Conservation (phyloP, 805 yeast species). For the Schwanniomyces occidentalis region DNA sequence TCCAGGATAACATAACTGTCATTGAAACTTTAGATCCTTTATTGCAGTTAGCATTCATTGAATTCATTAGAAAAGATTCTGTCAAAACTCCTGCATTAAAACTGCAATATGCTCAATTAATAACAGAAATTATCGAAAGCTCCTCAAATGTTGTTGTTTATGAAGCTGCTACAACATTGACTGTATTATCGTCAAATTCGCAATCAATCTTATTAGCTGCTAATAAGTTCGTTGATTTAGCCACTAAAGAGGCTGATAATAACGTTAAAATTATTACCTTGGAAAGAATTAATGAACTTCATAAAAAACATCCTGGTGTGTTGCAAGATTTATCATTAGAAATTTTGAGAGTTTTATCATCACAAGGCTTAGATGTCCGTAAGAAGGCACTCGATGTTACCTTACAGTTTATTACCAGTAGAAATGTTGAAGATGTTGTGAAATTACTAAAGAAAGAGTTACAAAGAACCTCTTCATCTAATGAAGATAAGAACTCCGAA, state of each 20-base stretch:
- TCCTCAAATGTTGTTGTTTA: constrained; percentile 73
- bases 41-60: constrained; percentile 85
- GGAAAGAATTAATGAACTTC: constrained; percentile 78
- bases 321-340: constrained; percentile 84
- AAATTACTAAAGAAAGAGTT: constrained; percentile 90
- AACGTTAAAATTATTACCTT: constrained; percentile 91
- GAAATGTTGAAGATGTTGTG: constrained; percentile 93
- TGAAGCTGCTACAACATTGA: constrained; percentile 86
- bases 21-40: constrained; percentile 75
- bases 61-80: constrained; percentile 86
- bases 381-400: constrained; percentile 82
- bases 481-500: constrained; percentile 79
- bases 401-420: constrained; percentile 74
- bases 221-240: constrained; percentile 79
- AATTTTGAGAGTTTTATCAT: constrained; percentile 77
- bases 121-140: constrained; percentile 71
- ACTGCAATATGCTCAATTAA: constrained; percentile 67
- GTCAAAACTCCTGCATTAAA: constrained; percentile 60
- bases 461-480: constrained; percentile 64
- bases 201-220: constrained; percentile 77
- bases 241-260: constrained; percentile 91
- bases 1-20: constrained; percentile 65
- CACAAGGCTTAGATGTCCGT: constrained; percentile 91
- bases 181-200: constrained; percentile 62
- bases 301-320: constrained; percentile 73